These are phyloP conservation scores for Wickerhamomyces sydowiorum DNA, from an alignment of 805 yeast genomes.

Conservation along the genomic window DNA sequence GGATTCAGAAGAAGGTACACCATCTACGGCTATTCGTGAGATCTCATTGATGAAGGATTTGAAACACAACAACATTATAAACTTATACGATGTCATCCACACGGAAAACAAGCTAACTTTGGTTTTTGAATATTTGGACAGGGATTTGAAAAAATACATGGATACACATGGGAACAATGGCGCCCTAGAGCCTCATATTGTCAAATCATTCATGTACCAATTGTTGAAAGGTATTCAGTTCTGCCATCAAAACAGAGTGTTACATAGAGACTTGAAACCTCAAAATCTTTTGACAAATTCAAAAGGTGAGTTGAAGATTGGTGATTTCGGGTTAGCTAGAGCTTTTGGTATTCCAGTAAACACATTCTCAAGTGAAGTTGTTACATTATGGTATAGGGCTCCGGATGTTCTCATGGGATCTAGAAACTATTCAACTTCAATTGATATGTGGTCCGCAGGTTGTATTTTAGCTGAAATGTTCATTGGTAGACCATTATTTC, in stretches of 20 bases:
- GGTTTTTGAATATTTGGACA: constrained; percentile 91
- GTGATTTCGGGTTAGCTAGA: constrained; percentile 95
- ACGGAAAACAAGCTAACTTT: constrained; percentile 92
- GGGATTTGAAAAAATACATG: constrained; percentile 92
- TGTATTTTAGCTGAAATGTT: constrained; percentile 98
- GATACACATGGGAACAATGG: constrained; percentile 81
- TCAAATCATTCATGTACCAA: constrained; percentile 93
- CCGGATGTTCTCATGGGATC: constrained; percentile 96
- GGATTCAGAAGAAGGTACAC: constrained; percentile 95
- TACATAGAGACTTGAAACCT: constrained; percentile 83
- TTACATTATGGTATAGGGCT: constrained; percentile 96
- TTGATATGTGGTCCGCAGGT: constrained; percentile 98
- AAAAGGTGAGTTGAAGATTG: constrained; percentile 89
- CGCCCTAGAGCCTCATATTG: constrained; percentile 80
- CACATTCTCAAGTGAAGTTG: constrained; percentile 96
- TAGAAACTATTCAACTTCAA: constrained; percentile 91
- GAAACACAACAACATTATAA: constrained; percentile 87
- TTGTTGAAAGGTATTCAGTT: constrained; percentile 75
- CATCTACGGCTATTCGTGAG: constrained; percentile 96
- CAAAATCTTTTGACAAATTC: constrained; percentile 85
- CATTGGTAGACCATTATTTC: constrained; percentile 94
- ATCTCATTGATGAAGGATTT: constrained; percentile 93
- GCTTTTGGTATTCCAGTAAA: constrained; percentile 98
- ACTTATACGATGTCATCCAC: constrained; percentile 91
- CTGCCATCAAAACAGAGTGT: constrained; percentile 60